Base-by-base conservation (phyloP, 2,329 filamentous ascomycete species). In the Saccharata proteae region DNA sequence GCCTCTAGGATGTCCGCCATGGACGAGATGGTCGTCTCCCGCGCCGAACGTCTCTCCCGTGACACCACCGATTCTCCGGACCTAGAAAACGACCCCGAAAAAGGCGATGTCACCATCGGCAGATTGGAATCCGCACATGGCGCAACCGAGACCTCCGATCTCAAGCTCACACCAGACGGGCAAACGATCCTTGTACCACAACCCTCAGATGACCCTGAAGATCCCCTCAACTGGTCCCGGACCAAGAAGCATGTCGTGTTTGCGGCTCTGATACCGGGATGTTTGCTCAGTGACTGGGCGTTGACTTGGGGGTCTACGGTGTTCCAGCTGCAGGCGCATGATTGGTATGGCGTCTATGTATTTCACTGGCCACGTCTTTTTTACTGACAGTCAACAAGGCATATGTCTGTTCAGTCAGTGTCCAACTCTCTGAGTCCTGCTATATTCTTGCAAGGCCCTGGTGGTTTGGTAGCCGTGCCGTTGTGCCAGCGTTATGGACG, bases 401-500 rank as follows among this genome's bases (percentile, higher is more conserved):
- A 45, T 4, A 49, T 55, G 24, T 45, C 41, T 5, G 31, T 53
- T 12, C 30, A 46, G 10, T 43, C 53, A 25, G 51, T 54, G 2
- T 47, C 54, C 2, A 57, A 55, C 7, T 57, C 49, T 23, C 49
- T 59, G 47, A 58, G 54, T 38, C 55, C 54, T 23, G 34, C 24
- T 13, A 27, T 33, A 13, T 37, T 37, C 29, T 34, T 39, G 36
- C 35, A 40, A 20, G 44, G 38, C 6, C 38, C 41, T 11, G 42
- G 45, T 6, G 44, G 46, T 20, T 19, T 49, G 1, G 21, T 48
- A 8, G 41, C 42, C 13, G 43, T 51, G 10, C 41, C 47, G 3
- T 22, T 48, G 1, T 55, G 57, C 26, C 51, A 58, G 34, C 51
- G 53, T 2, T 59, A 55, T 38, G 56, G 59, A 39, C 46, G 59